These are phyloP conservation scores for Flaveria linearis DNA, from an alignment of 129 eudicot genomes.

Conservation along the genomic window DNA sequence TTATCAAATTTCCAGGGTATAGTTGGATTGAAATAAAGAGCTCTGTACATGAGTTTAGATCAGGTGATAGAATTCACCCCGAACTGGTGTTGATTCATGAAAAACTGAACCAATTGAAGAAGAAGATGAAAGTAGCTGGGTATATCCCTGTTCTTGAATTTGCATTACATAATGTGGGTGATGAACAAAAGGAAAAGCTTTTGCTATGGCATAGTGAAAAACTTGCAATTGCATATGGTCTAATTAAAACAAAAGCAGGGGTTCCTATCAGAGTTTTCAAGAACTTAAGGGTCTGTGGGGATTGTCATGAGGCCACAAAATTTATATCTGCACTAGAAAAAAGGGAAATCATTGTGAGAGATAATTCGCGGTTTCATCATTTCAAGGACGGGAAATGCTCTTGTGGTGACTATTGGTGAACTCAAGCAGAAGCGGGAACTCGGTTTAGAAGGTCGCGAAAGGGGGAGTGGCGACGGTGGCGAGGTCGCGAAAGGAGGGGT, in stretches of 20 bases:
- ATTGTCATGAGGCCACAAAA: slow-evolving; percentile 72
- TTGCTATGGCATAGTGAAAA: slow-evolving; percentile 84
- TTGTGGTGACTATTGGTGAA: slow-evolving; percentile 88
- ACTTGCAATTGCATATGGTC: slow-evolving; percentile 76
- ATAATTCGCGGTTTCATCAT: slow-evolving; percentile 79
- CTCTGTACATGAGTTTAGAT: slow-evolving; percentile 76
- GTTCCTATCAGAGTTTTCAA: slow-evolving; percentile 65
- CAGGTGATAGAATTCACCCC: slow-evolving; percentile 62
- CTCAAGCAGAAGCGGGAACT: no score
- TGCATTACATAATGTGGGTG: slow-evolving; percentile 68
- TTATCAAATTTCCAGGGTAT: slow-evolving; percentile 67
- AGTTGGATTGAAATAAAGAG: slow-evolving; percentile 80
- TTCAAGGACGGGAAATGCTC: slow-evolving; percentile 66
- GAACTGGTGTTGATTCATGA: slow-evolving; percentile 55
- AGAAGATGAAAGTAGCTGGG: slow-evolving; percentile 69
- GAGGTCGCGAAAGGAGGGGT: no score
- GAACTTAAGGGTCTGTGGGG: slow-evolving; percentile 80
- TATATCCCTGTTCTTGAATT: slow-evolving; percentile 70
- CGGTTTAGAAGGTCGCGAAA: no score
- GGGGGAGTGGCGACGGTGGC: no score
- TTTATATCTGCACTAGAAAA: slow-evolving; percentile 63
- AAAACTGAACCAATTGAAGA: slow-evolving; percentile 60
- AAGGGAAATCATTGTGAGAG: slow-evolving; percentile 81
- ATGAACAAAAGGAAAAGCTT: slow-evolving; percentile 64
- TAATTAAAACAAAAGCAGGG: slow-evolving; percentile 47